These are phyloP conservation scores for Sicyos edulis DNA, from an alignment of 306 rosid species.

Conservation along the genomic window DNA sequence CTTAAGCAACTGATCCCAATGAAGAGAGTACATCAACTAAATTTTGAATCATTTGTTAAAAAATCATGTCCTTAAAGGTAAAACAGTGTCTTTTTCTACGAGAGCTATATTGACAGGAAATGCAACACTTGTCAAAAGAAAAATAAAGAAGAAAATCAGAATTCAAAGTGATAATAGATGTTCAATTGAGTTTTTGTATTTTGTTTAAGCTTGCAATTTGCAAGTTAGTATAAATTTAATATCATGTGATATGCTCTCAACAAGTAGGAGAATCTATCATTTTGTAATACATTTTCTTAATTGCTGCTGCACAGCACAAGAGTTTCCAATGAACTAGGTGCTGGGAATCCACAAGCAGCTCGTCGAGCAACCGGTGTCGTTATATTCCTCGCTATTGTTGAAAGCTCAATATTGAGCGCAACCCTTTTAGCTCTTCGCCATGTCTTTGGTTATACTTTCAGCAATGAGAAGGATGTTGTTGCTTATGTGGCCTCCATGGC, in stretches of 20 bases:
- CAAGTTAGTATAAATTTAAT: neutral
- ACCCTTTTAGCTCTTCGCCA: too few species aligned
- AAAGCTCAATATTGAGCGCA: too few species aligned
- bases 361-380: conserved; percentile 38
- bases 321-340: conserved; percentile 71
- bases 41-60: neutral
- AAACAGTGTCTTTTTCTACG: neutral
- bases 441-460: too few species aligned
- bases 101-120: neutral
- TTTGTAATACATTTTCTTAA: neutral
- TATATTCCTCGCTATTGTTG: conserved; percentile 32
- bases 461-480: too few species aligned
- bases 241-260: neutral
- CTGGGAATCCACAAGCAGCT: conserved; percentile 50
- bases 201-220: neutral
- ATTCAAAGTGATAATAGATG: neutral
- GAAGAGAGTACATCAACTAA: neutral
- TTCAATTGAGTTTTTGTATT: neutral
- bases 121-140: neutral
- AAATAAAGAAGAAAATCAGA: neutral
- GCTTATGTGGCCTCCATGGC: too few species aligned
- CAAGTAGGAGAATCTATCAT: neutral
- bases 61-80: neutral
- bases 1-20: neutral
- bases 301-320: conserved; percentile 40